These are phyloP conservation scores for Aristolochia fimbriata DNA, from an alignment of 164 flowering plant species.

Conservation along the genomic window DNA sequence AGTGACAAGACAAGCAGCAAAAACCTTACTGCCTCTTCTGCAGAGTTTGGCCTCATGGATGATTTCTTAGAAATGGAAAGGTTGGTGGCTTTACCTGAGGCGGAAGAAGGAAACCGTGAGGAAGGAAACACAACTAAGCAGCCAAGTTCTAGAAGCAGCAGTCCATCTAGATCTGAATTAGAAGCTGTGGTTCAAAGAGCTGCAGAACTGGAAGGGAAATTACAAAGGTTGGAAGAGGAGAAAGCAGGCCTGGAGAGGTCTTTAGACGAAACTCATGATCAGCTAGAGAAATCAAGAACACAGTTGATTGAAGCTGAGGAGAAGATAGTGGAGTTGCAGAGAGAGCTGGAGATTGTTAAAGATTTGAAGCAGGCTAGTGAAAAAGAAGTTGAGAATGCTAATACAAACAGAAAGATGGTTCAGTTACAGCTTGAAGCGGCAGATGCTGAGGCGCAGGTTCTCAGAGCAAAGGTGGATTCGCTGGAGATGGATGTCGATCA, in stretches of 20 bases:
- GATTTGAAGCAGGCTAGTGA: constrained; percentile 30
- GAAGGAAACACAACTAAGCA: constrained; percentile 18
- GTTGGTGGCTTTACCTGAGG: constrained; percentile 55
- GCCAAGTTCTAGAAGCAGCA: constrained; percentile 11
- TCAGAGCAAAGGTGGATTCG: constrained; percentile 31
- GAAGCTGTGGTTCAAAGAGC: constrained; percentile 25
- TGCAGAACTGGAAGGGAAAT: constrained; percentile 37
- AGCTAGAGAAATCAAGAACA: constrained; percentile 21
- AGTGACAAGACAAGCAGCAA: constrained; percentile 28
- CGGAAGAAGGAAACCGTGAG: constrained; percentile 13
- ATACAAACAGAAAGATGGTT: constrained; percentile 15
- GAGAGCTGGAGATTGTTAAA: constrained; percentile 30
- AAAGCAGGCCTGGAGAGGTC: constrained; percentile 35
- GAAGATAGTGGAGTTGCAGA: constrained; percentile 40
- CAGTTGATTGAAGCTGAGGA: constrained; percentile 36
- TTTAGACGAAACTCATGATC: constrained; percentile 29
- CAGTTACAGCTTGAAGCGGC: constrained; percentile 37
- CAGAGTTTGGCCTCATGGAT: constrained; percentile 72
- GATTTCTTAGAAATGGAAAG: constrained; percentile 97
- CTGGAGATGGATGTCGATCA: constrained; percentile 41
- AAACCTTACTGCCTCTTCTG: constrained; percentile 17
- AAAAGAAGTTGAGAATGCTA: constrained; percentile 11
- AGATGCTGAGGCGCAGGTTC: constrained; percentile 37
- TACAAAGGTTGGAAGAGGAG: constrained; percentile 33
- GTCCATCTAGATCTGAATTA: constrained; percentile 30